Evolutionary conservation across 768 basidiomycete species (phyloP), one percentile per base, ranked within the genome.

Genomic region (Suillus discolor): DNA sequence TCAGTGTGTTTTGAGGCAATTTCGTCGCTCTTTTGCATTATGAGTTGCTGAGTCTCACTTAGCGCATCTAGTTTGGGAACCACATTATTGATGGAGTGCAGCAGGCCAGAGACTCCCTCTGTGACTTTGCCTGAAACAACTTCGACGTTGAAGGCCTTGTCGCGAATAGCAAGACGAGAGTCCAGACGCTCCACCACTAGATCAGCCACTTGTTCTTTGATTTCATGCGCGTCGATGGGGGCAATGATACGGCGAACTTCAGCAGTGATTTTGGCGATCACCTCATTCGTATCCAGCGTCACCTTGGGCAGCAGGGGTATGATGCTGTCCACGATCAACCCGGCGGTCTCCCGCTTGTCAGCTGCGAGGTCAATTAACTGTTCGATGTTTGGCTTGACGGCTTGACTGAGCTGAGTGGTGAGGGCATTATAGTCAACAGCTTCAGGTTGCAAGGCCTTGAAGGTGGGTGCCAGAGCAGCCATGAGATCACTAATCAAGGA

Each of bases 161-260:
- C 93, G 11, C 93, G 84, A 34, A 92, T 88, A 44, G 91, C 85
- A 57, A 95, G 82, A 23, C 92, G 87, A 13, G 93, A 90, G 70
- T 94, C 91, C 13, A 95, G 82, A 34, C 93, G 87, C 73, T 93
- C 93, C 9, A 95, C 91, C 2, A 95, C 93, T 36, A 94, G 85
- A 73, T 94, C 93, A 2, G 93, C 91, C 0, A 95, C 92, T 71
- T 93, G 91, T 71, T 94, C 93, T 80, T 93, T 93, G 73, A 95
- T 91, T 74, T 91, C 90, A 70, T 93, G 91, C 0, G 91, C 87
- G 71, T 95, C 93, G 28, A 94, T 85, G 0, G 90, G 90, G 0
- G 87, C 89, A 65, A 92, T 88, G 34, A 88, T 85, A 28, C 85
- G 84, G 62, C 89, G 85, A 49, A 95, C 83, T 75, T 94, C 93